These are phyloP conservation scores for Zoysia pacifica DNA, from an alignment of 176 grass and related monocot genomes.

Conservation along the genomic window DNA sequence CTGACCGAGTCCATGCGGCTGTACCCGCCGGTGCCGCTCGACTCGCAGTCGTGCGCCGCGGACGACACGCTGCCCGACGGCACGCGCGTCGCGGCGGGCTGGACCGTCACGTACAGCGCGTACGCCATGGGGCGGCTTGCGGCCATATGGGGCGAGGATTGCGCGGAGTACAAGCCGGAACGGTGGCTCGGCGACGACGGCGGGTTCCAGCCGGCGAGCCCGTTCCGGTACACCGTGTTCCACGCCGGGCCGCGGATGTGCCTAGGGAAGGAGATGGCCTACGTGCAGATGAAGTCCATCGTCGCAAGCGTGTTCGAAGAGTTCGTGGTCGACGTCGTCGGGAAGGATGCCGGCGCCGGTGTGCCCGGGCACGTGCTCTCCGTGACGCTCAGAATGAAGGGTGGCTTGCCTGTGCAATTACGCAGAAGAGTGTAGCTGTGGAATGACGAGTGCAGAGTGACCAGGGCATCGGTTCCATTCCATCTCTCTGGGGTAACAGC, in stretches of 20 bases:
- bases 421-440: not conserved
- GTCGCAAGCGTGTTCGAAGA: slow-evolving; percentile 43
- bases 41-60: not conserved
- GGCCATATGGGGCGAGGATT: not conserved
- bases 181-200: not conserved
- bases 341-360: slow-evolving; percentile 18
- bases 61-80: not conserved
- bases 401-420: slow-evolving; percentile 24
- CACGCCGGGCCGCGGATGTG: not conserved
- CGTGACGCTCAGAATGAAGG: slow-evolving; percentile 37
- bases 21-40: not conserved
- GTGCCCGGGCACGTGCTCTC: slow-evolving; percentile 29
- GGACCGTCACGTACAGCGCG: not conserved
- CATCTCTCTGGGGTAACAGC: too few relatives aligned
- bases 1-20: not conserved
- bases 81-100: not conserved
- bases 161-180: not conserved
- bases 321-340: slow-evolving; percentile 38
- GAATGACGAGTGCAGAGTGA: not conserved
- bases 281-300: slow-evolving; percentile 50
- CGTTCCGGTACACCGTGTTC: not conserved
- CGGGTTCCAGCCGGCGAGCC: not conserved
- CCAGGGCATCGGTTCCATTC: not conserved
- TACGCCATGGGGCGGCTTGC: not conserved
- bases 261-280: slow-evolving; percentile 53